Evolutionary conservation across 768 basidiomycete genomes (phyloP).

Genomic region (Roridomyces roridus): DNA sequence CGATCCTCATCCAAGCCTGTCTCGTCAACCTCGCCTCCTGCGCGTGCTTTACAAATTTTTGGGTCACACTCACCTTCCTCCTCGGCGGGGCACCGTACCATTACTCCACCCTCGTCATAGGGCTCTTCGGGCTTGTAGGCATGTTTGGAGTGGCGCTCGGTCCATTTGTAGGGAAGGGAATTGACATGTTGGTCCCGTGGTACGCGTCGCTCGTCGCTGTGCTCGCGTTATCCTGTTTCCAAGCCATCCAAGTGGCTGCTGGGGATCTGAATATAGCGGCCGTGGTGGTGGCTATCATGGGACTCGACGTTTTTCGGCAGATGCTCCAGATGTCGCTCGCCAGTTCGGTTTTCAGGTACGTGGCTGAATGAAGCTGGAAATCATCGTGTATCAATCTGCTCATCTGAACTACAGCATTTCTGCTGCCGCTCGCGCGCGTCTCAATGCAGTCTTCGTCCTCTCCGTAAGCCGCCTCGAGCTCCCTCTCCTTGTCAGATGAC

Average conservation of each 20-base stretch:
- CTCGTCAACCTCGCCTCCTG: conserved; percentile 53
- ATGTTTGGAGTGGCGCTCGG: conserved; percentile 73
- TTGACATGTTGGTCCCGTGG: conserved; percentile 82
- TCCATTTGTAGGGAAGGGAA: conserved; percentile 69
- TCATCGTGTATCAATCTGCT: conserved; percentile 9
- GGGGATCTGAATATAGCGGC: conserved; percentile 75
- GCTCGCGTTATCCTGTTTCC: conserved; percentile 52
- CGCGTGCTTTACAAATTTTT: conserved; percentile 49
- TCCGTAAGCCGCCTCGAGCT: conserved; percentile 52
- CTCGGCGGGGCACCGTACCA: conserved; percentile 62
- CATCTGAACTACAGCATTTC: conserved; percentile 38
- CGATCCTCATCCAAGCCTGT: conserved; percentile 57
- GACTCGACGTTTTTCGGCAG: conserved; percentile 79
- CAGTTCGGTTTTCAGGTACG: conserved; percentile 62
- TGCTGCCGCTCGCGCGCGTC: conserved; percentile 61
- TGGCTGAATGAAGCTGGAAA: too few relatives aligned
- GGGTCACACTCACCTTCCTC: conserved; percentile 66
- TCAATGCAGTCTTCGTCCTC: conserved; percentile 80
- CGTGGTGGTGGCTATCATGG: conserved; percentile 71
- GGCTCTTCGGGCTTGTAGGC: conserved; percentile 78
- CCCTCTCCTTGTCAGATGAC: neutral
- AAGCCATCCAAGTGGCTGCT: conserved; percentile 69
- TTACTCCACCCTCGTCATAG: conserved; percentile 59
- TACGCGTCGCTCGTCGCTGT: conserved; percentile 69
- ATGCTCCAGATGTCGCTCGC: conserved; percentile 72